phyloP scores from a whole-genome alignment of 108 stramenopile species.

The Skeletonema menzelii region DNA sequence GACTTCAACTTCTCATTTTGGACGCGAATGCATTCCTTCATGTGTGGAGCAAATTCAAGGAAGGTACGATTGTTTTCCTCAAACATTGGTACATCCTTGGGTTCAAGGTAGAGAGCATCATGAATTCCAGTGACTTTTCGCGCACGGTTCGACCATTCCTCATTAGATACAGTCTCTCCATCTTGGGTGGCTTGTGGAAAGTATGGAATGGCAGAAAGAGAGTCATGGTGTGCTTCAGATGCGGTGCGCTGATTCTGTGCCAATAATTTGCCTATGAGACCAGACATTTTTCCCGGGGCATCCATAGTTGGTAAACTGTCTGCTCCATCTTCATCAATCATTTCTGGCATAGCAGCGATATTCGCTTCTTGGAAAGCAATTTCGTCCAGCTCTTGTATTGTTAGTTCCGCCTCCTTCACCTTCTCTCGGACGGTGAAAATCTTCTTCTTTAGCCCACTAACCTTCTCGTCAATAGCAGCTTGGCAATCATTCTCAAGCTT shows the following conservation, averaged over 20 bases:
- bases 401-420: constrained; percentile 35
- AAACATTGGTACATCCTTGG: constrained; percentile 68
- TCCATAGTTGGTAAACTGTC: constrained; percentile 27
- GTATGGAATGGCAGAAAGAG: constrained; percentile 46
- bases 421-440: constrained; percentile 14
- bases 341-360: not conserved
- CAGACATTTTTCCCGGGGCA: constrained; percentile 25
- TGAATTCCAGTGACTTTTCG: constrained; percentile 68
- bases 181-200: constrained; percentile 9
- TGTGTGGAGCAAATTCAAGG: constrained; percentile 49
- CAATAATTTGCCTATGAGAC: constrained; percentile 51
- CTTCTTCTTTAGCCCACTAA: constrained; percentile 6
- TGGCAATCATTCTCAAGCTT: constrained; percentile 12
- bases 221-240: constrained; percentile 56
- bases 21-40: constrained; percentile 69
- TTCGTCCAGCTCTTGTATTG: constrained; percentile 29
- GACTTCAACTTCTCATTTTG: constrained; percentile 55
- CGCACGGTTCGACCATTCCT: constrained; percentile 71
- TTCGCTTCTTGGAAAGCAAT: not conserved
- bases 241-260: constrained; percentile 63
- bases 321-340: constrained; percentile 20
- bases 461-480: constrained; percentile 10
- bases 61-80: constrained; percentile 52
- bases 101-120: constrained; percentile 77
- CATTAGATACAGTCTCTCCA: constrained; percentile 20